Evolutionary conservation across 345 rosid genomes (phyloP).

Genomic region (Boechera divaricarpa): DNA sequence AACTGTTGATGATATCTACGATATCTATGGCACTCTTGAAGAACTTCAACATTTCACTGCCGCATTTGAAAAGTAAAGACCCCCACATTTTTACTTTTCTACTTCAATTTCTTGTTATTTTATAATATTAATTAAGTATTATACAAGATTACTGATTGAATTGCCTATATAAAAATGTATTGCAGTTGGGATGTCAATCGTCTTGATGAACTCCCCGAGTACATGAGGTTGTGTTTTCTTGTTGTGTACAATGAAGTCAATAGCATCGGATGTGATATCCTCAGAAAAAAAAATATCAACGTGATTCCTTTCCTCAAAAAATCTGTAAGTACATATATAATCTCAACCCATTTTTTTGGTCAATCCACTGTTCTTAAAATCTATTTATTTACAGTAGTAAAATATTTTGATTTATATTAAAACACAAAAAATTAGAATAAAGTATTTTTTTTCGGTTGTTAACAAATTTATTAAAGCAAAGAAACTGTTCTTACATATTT

Average conservation of each 20-base stretch:
- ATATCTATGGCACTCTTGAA: conserved; percentile 50
- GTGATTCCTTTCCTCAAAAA: conserved; percentile 40
- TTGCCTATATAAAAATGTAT: not conserved
- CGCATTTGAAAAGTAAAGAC: conserved; percentile 45
- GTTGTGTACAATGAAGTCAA: conserved; percentile 43
- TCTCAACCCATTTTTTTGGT: too few species aligned
- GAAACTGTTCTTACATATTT: not conserved
- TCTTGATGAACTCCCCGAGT: conserved; percentile 43
- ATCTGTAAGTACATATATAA: conserved; percentile 30
- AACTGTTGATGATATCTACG: conserved; percentile 52
- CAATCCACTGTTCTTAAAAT: not conserved
- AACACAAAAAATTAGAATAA: too few species aligned
- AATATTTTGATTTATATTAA: too few species aligned
- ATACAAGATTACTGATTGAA: too few species aligned
- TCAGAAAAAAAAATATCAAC: conserved; percentile 27
- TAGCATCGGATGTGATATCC: conserved; percentile 37
- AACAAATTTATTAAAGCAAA: not conserved
- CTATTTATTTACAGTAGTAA: too few species aligned
- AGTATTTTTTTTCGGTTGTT: too few species aligned
- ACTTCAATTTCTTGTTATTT: not conserved
- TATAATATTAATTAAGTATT: too few species aligned
- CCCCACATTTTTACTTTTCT: not conserved
- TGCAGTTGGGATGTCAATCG: conserved; percentile 44
- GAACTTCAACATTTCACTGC: conserved; percentile 52
- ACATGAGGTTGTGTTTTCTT: conserved; percentile 45